These are phyloP conservation scores for Diplodia sapinea DNA, from an alignment of 2,329 filamentous ascomycete species.

Conservation along the genomic window DNA sequence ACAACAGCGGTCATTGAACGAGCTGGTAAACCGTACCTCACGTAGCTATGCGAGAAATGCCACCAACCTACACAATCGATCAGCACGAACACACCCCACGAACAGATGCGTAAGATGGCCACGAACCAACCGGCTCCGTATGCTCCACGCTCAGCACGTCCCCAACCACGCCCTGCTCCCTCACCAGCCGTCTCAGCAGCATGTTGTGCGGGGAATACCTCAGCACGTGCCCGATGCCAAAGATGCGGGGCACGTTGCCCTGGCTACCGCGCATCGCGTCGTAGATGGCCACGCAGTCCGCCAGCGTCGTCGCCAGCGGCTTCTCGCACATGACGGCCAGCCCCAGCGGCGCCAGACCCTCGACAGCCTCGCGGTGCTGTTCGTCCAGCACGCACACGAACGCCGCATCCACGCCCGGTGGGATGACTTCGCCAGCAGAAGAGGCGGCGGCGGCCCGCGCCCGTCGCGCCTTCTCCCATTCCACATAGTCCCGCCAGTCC, in stretches of 20 bases:
- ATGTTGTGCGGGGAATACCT: constrained; percentile 94
- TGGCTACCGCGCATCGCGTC: constrained; percentile 54
- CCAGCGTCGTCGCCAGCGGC: constrained; percentile 79
- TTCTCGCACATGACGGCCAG: constrained; percentile 96
- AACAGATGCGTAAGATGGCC: constrained; percentile 55
- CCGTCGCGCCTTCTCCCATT: constrained; percentile 70
- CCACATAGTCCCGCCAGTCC: constrained; percentile 77
- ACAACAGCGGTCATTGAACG: not conserved
- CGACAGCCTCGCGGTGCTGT: constrained; percentile 81
- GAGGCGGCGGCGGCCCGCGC: constrained; percentile 45
- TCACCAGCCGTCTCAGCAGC: constrained; percentile 76
- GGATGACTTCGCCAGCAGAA: constrained; percentile 1
- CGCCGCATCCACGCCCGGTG: constrained; percentile 57
- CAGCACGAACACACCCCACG: not conserved
- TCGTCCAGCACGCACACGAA: constrained; percentile 84
- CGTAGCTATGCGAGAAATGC: constrained; percentile 90
- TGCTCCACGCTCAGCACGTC: constrained; percentile 87
- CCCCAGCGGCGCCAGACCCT: constrained; percentile 69
- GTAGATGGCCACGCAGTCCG: constrained; percentile 79
- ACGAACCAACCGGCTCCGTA: constrained; percentile 83
- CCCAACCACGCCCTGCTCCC: constrained; percentile 77
- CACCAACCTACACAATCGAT: constrained; percentile 67
- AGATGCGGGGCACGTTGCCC: constrained; percentile 57
- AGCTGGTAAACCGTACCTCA: constrained; percentile 57
- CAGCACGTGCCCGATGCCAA: constrained; percentile 92